Base-by-base conservation (phyloP, 2,329 filamentous ascomycete genomes). In the Penicillium sp. region DNA sequence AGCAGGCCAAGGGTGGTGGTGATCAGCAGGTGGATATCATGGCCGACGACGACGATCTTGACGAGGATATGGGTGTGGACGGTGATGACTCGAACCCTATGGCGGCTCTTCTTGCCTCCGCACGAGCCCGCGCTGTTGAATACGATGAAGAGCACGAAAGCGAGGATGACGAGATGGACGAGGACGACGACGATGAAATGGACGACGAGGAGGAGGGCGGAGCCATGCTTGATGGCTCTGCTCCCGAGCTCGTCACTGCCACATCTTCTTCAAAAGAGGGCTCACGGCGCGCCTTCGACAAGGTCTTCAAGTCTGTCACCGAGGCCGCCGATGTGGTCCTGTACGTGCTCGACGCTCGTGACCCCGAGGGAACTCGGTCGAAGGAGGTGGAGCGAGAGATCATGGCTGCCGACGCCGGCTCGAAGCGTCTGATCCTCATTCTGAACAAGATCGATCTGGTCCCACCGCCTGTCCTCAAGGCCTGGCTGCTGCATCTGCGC, bases 401-500 rank as follows among this genome's bases (percentile, higher is more conserved):
- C 64, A 90, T 94, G 85, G 84, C 88, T n/a, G 84, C 87, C 7
- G 86, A 87, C 10, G 78, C 78, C 18, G 86, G 86, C 40, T 84
- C 83, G 52, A 96, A 96, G 74, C 80, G 90, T 36, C 76, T 96
- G 43, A 94, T 96, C 45, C 80, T 96, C 43, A 80, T 96, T 42
- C 75, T 96, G 53, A 96, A 96, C 82, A 96, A 96, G 79, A 90
- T 94, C 63, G 90, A 96, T 64, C 78, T 96, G 41, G 79, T 96
- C 31, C 90, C 90, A 2, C 81, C 87, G 15, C 76, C 82, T 32
- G 85, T 91, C 9, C 80, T 96, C 30, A 87, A 87, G 63, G 81
- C 78, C 57, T 96, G 90, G 90, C 80, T 96, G 51, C 68, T 78
- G 43, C 82, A 95, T 67, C 79, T 96, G 48, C 84, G 88, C 47